These are phyloP conservation scores for Clavispora vitiphila DNA, from an alignment of 805 yeast species.

Conservation along the genomic window DNA sequence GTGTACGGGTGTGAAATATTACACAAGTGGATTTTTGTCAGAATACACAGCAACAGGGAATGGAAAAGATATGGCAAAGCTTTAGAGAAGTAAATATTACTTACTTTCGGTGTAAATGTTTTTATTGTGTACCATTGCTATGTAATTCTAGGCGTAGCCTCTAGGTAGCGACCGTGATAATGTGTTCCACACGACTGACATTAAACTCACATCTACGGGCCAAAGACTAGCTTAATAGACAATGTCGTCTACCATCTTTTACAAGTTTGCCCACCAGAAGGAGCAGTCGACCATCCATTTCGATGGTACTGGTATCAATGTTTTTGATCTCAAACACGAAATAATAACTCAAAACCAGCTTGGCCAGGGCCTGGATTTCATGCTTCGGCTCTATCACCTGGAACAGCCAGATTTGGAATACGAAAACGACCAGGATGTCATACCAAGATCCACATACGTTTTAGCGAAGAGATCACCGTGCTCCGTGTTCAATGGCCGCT, in stretches of 20 bases:
- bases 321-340: conserved; percentile 89
- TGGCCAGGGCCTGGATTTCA: conserved; percentile 81
- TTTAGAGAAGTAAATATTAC: too few relatives aligned
- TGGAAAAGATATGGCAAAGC: too few relatives aligned
- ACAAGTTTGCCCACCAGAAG: conserved; percentile 79
- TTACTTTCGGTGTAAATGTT: too few relatives aligned
- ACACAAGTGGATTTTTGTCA: not conserved
- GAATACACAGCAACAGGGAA: not conserved
- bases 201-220: not conserved
- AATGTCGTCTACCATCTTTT: conserved; percentile 88
- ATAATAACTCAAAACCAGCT: conserved; percentile 76
- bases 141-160: too few relatives aligned
- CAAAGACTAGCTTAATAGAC: not conserved
- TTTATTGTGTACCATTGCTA: too few relatives aligned
- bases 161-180: not conserved
- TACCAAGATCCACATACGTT: conserved; percentile 84
- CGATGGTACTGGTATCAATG: conserved; percentile 96
- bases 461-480: conserved; percentile 72
- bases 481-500: conserved; percentile 27
- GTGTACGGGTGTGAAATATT: not conserved
- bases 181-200: not conserved
- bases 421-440: conserved; percentile 83
- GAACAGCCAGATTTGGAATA: conserved; percentile 62
- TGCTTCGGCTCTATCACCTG: conserved; percentile 59
- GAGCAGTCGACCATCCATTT: conserved; percentile 73